Percentiles rank a stretch among this genome's conserved stretches.
phyloP scores from a whole-genome alignment of 2,329 filamentous ascomycete genomes.

The Fusarium phyllophilum region DNA sequence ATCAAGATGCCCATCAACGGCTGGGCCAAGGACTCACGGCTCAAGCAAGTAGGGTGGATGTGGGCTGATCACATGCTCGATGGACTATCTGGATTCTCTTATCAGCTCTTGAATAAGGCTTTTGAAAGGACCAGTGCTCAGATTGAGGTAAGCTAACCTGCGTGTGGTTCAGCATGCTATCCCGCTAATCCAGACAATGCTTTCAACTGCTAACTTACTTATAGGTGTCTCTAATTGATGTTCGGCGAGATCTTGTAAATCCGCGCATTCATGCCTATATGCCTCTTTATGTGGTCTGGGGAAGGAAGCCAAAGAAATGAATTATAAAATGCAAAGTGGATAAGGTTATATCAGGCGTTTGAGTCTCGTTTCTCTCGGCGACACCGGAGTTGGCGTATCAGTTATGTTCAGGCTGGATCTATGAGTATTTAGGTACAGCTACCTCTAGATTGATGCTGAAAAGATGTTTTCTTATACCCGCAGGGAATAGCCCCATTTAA shows the following conservation, averaged over 20 bases:
- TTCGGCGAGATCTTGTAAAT: slow-evolving; percentile 58
- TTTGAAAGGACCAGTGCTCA: slow-evolving; percentile 53
- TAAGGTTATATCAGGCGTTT: not conserved
- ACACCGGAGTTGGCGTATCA: not conserved
- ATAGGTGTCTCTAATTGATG: slow-evolving; percentile 59
- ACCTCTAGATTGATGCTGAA: not conserved
- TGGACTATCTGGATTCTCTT: slow-evolving; percentile 51
- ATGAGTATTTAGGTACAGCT: not conserved
- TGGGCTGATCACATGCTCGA: slow-evolving; percentile 54
- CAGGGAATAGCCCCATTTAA: accelerated
- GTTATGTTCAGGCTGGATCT: not conserved
- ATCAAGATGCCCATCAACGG: slow-evolving; percentile 63
- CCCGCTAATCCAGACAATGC: not conserved
- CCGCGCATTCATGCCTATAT: slow-evolving; percentile 58
- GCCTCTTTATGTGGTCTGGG: slow-evolving; percentile 58
- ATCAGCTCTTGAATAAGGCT: slow-evolving; percentile 52
- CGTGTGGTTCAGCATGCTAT: accelerated
- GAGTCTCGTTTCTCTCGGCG: not conserved
- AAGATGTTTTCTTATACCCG: not conserved
- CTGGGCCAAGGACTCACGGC: slow-evolving; percentile 58
- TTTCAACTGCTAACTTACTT: not conserved
- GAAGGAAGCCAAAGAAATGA: slow-evolving; percentile 55
- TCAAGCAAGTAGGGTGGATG: slow-evolving; percentile 54
- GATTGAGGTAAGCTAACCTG: slow-evolving; percentile 56
- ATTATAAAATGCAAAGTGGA: not conserved